Evolutionary conservation across 1,284 basidiomycete genomes (phyloP), one percentile per base, ranked within the genome.

Genomic region (Hortiboletus rubellus): DNA sequence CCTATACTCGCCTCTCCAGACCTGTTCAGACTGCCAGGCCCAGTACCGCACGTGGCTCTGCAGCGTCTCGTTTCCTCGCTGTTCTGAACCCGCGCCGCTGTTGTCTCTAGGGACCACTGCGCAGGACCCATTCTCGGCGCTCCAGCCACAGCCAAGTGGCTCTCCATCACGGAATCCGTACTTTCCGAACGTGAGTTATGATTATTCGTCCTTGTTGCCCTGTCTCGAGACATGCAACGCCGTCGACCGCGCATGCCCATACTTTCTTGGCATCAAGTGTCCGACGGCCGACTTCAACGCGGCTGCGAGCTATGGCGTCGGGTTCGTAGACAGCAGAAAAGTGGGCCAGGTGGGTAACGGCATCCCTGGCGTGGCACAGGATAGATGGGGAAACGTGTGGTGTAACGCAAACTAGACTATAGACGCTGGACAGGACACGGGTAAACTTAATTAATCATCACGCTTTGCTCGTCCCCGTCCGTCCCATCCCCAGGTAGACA

Each of bases 1-100:
- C 69, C 69, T 80, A 47, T 95, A 93, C 74, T 92, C 90, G 10
- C 89, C 88, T 2, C 74, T 93, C 7, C 84, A 90, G 22, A 81
- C 82, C 1, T 95, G 92, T 66, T 78, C 82, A 12, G 88, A 91
- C 71, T 94, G 92, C 66, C 85, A 89, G 61, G 66, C 74, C 30
- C 84, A 83, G 17, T 95, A 94, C 67, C 81, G 91, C 18, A 78
- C 80, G 47, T 95, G 92, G 92, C 79, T 93, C 31, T 95, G 92
- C 71, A 71, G 83, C 15, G 74, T 87, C 18, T 81, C 85, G 14
- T 80, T 95, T 61, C 85, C 91, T 15, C 83, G 89, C 49, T 94
- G 92, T 61, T 79, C 79, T 24, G 84, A 89, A 64, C 67, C 72
- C 0, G 55, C 72, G 5, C 57, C 70, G 0, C 24, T 12, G 60